Conservation (phyloP, 192 early-diverging fungal species). For the Podila epicladia region DNA sequence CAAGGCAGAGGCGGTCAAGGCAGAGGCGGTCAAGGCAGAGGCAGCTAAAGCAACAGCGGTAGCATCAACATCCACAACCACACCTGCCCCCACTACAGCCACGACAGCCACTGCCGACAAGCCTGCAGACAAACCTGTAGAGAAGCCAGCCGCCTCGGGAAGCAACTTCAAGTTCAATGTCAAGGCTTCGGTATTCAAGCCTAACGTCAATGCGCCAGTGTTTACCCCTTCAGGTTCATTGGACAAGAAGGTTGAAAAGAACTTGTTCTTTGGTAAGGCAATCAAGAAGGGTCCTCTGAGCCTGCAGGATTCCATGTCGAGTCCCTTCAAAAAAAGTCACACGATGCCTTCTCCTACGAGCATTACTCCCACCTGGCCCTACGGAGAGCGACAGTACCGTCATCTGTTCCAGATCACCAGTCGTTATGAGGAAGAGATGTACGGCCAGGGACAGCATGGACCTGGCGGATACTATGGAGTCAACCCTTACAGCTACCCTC, state of each 20-base stretch:
- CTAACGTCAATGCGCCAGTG: constrained; percentile 71
- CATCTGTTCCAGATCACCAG: constrained; percentile 59
- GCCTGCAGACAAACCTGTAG: constrained; percentile 20
- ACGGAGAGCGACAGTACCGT: constrained; percentile 60
- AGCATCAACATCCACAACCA: no score
- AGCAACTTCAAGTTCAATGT: constrained; percentile 73
- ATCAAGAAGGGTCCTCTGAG: constrained; percentile 36
- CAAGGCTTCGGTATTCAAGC: constrained; percentile 82
- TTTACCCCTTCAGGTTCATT: constrained; percentile 71
- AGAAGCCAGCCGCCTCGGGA: constrained; percentile 1
- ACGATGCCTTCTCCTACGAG: constrained; percentile 30
- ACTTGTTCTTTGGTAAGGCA: constrained; percentile 29
- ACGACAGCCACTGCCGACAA: background rate
- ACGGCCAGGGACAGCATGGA: constrained; percentile 51
- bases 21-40: constrained; percentile 12
- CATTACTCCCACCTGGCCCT: constrained; percentile 65
- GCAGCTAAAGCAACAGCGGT: constrained; percentile 11
- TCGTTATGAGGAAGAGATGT: constrained; percentile 62
- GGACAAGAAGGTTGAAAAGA: constrained; percentile 40
- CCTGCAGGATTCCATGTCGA: constrained; percentile 52
- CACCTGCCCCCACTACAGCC: background rate
- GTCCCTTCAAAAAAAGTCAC: constrained; percentile 58
- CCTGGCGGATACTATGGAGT: constrained; percentile 55
- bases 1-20: background rate
- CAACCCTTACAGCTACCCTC: constrained; percentile 39